Evolutionary conservation across 768 basidiomycete species (phyloP).

Genomic region (Tricholoma flavovirens): DNA sequence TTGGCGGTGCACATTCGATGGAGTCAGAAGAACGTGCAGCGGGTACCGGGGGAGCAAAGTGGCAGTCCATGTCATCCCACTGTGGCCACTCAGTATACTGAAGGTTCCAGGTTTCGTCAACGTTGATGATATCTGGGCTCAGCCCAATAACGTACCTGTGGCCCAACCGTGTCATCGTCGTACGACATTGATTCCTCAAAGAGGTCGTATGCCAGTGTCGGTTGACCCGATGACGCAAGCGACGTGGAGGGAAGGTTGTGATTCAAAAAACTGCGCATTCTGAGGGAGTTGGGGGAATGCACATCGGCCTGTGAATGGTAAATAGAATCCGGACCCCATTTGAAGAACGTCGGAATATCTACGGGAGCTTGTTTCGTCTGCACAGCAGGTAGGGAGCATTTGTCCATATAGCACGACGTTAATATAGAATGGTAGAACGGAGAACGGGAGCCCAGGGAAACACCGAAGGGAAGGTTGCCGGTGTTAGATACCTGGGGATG

Average conservation of each 20-base stretch:
- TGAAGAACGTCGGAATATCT: conserved; percentile 16
- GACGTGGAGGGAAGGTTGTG: conserved; percentile 1
- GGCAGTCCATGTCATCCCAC: conserved; percentile 5
- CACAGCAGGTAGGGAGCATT: conserved; percentile 3
- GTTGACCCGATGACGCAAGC: conserved; percentile 1
- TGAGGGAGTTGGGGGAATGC: conserved; percentile 3
- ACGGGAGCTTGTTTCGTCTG: conserved; percentile 10
- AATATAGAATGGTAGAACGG: neutral
- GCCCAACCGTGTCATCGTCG: conserved; percentile 6
- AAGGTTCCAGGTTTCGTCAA: neutral
- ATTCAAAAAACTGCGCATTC: conserved; percentile 2
- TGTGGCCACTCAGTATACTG: conserved; percentile 5
- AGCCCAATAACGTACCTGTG: conserved; percentile 2
- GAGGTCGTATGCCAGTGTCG: conserved; percentile 4
- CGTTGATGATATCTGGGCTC: neutral
- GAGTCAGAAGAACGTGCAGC: conserved; percentile 12
- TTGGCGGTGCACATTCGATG: conserved; percentile 2
- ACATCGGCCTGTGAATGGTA: conserved; percentile 7
- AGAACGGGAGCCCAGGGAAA: neutral
- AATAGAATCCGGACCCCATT: conserved; percentile 12
- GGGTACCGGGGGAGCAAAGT: conserved; percentile 9
- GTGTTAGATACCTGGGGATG: conserved; percentile 9
- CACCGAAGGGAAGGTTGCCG: neutral
- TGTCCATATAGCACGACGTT: neutral
- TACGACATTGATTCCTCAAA: conserved; percentile 5